Percentiles rank a stretch among this genome's conserved stretches.
Evolutionary conservation across 352 stramenopile genomes (phyloP).

Genomic region (Globisporangium spinosum): DNA sequence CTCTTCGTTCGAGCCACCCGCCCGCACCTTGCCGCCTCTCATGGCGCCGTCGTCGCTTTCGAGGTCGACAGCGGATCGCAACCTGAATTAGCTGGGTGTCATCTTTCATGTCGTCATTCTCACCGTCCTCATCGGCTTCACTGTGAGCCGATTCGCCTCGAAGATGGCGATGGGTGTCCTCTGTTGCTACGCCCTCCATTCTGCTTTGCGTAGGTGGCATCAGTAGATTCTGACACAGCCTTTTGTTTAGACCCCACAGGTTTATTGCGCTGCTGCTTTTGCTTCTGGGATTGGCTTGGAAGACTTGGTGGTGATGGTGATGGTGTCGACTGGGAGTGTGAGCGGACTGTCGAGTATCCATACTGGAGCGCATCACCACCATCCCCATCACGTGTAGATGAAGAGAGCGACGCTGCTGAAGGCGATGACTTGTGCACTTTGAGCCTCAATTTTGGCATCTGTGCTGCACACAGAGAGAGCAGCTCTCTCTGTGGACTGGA

Average conservation of each 20-base stretch:
- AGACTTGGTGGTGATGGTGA: background rate
- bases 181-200: too few species aligned
- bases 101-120: background rate
- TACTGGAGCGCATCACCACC: background rate
- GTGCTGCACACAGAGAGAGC: background rate
- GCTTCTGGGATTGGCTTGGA: background rate
- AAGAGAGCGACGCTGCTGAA: background rate
- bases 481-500: background rate
- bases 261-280: background rate
- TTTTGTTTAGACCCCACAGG: too few species aligned
- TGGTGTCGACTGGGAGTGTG: background rate
- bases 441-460: background rate
- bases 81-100: constrained; percentile 40
- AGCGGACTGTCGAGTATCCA: background rate
- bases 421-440: background rate
- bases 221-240: background rate
- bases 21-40: background rate
- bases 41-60: constrained; percentile 18
- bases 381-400: background rate
- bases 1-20: background rate
- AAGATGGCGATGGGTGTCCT: background rate
- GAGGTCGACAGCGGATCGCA: constrained; percentile 48
- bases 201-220: background rate
- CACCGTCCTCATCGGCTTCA: background rate
- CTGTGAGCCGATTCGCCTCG: background rate